Percentiles rank a stretch among this genome's conserved stretches.
phyloP scores from a whole-genome alignment of 768 basidiomycete genomes.

The Russula sp. region DNA sequence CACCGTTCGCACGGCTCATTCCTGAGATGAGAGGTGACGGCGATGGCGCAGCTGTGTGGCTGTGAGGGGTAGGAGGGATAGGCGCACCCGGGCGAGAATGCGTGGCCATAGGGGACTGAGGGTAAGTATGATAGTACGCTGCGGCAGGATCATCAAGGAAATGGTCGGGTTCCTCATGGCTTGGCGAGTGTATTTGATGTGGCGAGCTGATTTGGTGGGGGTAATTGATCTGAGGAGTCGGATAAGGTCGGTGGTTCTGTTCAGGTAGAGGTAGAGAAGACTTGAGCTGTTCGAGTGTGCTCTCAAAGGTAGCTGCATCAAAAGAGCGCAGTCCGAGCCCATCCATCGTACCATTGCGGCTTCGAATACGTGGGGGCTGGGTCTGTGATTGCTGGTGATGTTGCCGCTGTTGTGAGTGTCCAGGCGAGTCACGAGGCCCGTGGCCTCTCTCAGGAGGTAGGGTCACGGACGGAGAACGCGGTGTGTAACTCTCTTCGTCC shows the following conservation, averaged over 20 bases:
- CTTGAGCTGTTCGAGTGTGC: slow-evolving; percentile 18
- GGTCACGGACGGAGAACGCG: slow-evolving; percentile 18
- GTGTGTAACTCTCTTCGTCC: slow-evolving; percentile 23
- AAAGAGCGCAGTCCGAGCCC: slow-evolving; percentile 18
- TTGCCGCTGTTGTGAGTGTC: slow-evolving; percentile 2
- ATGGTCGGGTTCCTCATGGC: slow-evolving; percentile 51
- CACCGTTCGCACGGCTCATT: slow-evolving; percentile 34
- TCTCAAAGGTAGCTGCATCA: slow-evolving; percentile 14
- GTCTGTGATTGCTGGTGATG: slow-evolving; percentile 5
- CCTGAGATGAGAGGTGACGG: slow-evolving; percentile 59
- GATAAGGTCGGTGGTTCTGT: slow-evolving; percentile 7
- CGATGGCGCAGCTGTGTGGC: slow-evolving; percentile 64
- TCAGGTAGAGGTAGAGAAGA: background rate
- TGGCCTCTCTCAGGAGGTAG: slow-evolving; percentile 11
- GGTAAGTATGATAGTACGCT: slow-evolving; percentile 52
- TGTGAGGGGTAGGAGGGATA: slow-evolving; percentile 73
- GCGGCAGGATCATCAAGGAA: slow-evolving; percentile 54
- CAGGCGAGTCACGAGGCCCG: slow-evolving; percentile 3
- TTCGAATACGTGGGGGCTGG: slow-evolving; percentile 15
- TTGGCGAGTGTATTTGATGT: slow-evolving; percentile 28
- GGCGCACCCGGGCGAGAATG: slow-evolving; percentile 58
- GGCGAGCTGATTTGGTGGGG: slow-evolving; percentile 3
- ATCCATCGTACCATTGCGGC: slow-evolving; percentile 20
- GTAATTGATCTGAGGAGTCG: background rate
- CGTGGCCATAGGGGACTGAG: slow-evolving; percentile 35